Percentiles rank a stretch among this genome's conserved stretches.
Conservation (phyloP, 1,284 basidiomycete species). For the Apiotrichum siamense region DNA sequence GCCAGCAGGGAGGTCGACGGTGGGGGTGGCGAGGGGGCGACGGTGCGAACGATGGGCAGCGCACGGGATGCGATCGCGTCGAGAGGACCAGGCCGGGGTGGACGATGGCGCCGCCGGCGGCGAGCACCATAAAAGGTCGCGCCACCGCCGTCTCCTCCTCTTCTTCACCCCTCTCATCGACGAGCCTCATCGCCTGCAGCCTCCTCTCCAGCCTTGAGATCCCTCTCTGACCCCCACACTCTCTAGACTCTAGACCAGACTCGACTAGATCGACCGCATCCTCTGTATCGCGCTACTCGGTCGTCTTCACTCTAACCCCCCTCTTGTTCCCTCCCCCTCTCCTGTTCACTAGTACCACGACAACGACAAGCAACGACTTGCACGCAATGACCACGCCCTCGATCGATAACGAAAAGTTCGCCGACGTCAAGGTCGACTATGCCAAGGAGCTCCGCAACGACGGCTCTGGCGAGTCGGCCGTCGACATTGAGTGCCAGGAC, state of each 20-base stretch:
- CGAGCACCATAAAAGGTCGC: too few species aligned
- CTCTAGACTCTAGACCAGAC: slow-evolving; percentile 6
- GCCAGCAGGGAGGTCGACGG: too few species aligned
- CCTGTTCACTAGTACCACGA: neutral
- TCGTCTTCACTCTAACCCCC: neutral
- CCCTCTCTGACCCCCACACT: neutral
- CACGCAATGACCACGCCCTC: neutral
- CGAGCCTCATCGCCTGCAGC: slow-evolving; percentile 2
- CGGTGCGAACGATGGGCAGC: too few species aligned
- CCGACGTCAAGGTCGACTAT: neutral
- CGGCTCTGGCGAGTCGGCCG: neutral
- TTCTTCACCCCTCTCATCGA: too few species aligned
- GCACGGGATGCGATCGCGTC: too few species aligned
- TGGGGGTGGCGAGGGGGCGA: too few species aligned
- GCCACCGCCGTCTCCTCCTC: too few species aligned
- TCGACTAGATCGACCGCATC: neutral
- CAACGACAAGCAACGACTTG: neutral
- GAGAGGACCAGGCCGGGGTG: too few species aligned
- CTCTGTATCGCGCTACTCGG: neutral
- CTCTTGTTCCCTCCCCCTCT: neutral
- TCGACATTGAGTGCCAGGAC: slow-evolving; percentile 5
- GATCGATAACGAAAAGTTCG: neutral
- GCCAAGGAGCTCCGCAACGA: neutral
- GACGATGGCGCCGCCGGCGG: too few species aligned
- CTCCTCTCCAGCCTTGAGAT: slow-evolving; percentile 3